These are phyloP conservation scores for Aphanomyces cochlioides DNA, from an alignment of 352 stramenopile genomes.

Conservation along the genomic window DNA sequence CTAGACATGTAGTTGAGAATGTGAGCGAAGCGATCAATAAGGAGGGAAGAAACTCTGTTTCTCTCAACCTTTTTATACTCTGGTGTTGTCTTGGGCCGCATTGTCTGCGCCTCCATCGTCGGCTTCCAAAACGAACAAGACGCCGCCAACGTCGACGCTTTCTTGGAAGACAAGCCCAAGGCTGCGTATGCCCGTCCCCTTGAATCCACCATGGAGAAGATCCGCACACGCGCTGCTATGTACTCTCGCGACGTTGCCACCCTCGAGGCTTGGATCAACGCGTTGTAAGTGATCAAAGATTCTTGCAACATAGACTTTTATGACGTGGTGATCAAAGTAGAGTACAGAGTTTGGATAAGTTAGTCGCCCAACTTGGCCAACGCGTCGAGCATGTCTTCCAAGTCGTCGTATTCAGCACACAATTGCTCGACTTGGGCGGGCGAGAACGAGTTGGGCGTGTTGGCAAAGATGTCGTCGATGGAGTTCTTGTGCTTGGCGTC, in stretches of 20 bases:
- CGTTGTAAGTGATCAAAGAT: too few relatives aligned
- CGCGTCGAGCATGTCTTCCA: not conserved
- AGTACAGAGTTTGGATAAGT: not conserved
- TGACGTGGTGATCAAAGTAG: too few relatives aligned
- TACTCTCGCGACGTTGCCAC: conserved; percentile 41
- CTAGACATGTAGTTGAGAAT: conserved; percentile 65
- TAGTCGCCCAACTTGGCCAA: conserved; percentile 8
- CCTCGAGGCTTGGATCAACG: too few relatives aligned
- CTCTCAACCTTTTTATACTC: conserved; percentile 44
- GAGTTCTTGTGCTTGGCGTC: not conserved
- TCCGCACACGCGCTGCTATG: conserved; percentile 65
- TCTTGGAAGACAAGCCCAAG: conserved; percentile 63
- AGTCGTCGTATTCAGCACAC: conserved; percentile 1
- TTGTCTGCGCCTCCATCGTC: conserved; percentile 55
- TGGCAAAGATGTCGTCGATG: not conserved
- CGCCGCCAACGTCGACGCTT: conserved; percentile 53
- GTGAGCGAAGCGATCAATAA: conserved; percentile 83
- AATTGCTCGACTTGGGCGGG: conserved; percentile 16
- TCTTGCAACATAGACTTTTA: too few relatives aligned
- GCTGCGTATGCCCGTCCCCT: conserved; percentile 60
- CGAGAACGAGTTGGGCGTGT: not conserved
- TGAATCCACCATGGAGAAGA: conserved; percentile 64
- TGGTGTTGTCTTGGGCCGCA: conserved; percentile 58
- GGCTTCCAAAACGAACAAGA: conserved; percentile 62
- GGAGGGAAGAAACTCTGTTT: conserved; percentile 48